Conservation (phyloP, 2,329 filamentous ascomycete species). For the Aspergillus melleus region DNA sequence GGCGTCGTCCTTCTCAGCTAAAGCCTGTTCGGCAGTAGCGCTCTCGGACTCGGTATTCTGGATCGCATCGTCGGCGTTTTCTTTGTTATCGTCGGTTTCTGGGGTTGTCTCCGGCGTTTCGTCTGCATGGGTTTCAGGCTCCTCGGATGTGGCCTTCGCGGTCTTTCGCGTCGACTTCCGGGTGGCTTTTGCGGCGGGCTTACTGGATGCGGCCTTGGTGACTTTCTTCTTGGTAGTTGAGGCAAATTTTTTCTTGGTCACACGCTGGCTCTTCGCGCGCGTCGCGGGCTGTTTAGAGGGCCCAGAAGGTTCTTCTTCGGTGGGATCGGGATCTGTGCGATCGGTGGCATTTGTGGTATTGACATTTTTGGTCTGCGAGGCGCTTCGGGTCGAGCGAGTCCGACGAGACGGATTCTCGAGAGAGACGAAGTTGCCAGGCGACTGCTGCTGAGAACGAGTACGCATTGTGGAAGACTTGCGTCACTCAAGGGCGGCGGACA, state of each 20-base stretch:
- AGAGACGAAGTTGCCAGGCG: slow-evolving; percentile 34
- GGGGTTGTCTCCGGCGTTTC: background rate
- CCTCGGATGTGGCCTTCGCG: slow-evolving; percentile 5
- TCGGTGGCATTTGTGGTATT: background rate
- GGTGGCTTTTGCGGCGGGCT: slow-evolving; percentile 12
- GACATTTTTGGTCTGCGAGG: slow-evolving; percentile 12
- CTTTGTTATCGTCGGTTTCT: background rate
- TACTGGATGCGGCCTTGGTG: slow-evolving; percentile 12
- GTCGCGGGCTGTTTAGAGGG: slow-evolving; percentile 13
- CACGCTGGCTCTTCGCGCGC: slow-evolving; percentile 15
- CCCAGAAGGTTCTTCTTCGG: slow-evolving; percentile 1
- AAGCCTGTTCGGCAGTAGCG: background rate
- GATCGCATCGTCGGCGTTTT: background rate
- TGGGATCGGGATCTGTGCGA: background rate
- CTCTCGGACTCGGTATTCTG: background rate
- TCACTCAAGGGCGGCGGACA: background rate
- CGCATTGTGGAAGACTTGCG: slow-evolving; percentile 29
- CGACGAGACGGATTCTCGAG: slow-evolving; percentile 28
- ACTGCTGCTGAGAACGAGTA: slow-evolving; percentile 39
- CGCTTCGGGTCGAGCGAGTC: slow-evolving; percentile 21
- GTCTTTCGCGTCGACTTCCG: slow-evolving; percentile 18
- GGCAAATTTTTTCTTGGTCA: slow-evolving; percentile 19
- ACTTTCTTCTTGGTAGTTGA: slow-evolving; percentile 7
- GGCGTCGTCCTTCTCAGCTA: slow-evolving; percentile 13
- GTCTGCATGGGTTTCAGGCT: slow-evolving; percentile 3